A percentile compares a stretch with the other conserved stretches of the same genome.
These are phyloP conservation scores for Hymenoscyphus occultus DNA, from an alignment of 2,329 filamentous ascomycete genomes.

Conservation along the genomic window DNA sequence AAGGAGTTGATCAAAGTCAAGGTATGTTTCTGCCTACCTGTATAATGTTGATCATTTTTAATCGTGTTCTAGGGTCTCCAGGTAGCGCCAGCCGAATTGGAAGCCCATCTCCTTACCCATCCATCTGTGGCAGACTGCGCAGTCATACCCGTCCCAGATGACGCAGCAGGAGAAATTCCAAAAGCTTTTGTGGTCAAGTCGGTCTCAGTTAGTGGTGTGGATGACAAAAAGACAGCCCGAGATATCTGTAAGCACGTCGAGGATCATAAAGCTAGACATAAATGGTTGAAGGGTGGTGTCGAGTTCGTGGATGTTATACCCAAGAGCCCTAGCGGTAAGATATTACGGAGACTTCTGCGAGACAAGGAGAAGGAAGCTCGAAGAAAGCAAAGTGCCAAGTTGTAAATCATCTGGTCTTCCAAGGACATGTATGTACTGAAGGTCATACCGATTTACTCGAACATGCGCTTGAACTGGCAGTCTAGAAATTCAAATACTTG, in stretches of 20 bases:
- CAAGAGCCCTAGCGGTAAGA: conserved; percentile 74
- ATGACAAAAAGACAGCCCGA: conserved; percentile 47
- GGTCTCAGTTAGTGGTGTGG: conserved; percentile 44
- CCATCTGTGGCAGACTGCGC: conserved; percentile 73
- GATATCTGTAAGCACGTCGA: conserved; percentile 60
- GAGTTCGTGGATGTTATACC: conserved; percentile 66
- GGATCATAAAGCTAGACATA: conserved; percentile 65
- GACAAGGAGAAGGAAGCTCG: conserved; percentile 71
- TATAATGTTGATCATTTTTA: conserved; percentile 6
- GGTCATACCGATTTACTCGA: background rate
- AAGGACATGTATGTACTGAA: background rate
- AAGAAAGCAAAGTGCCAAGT: conserved; percentile 61
- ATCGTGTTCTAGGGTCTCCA: conserved; percentile 60
- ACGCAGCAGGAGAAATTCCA: conserved; percentile 54
- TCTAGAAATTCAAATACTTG: background rate
- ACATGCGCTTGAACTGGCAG: background rate
- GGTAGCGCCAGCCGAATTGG: conserved; percentile 80
- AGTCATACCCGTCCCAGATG: conserved; percentile 69
- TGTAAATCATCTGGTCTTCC: conserved; percentile 46
- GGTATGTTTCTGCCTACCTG: conserved; percentile 35
- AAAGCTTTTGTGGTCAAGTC: conserved; percentile 18
- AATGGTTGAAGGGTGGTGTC: conserved; percentile 62
- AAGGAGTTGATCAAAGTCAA: conserved; percentile 79
- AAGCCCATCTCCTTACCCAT: conserved; percentile 74
- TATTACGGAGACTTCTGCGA: conserved; percentile 64